These are phyloP conservation scores for Penicillium sp. DNA, from an alignment of 2,329 filamentous ascomycete species.

Conservation along the genomic window DNA sequence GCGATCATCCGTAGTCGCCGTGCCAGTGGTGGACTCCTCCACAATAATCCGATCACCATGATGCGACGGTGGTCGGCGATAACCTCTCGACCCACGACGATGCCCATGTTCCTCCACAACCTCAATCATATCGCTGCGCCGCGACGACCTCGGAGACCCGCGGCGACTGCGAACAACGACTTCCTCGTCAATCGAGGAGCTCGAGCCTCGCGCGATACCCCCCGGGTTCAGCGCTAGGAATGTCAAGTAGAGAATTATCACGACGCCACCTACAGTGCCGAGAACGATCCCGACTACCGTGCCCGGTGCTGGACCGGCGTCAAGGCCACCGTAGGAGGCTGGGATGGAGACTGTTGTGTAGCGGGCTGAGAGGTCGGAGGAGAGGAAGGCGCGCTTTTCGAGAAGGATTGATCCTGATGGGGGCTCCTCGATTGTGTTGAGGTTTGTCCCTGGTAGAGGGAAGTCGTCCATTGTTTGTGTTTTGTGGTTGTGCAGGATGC, in stretches of 20 bases:
- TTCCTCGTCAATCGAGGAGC: constrained; percentile 32
- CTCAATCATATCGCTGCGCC: constrained; percentile 23
- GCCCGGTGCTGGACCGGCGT: constrained; percentile 58
- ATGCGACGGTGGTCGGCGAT: constrained; percentile 24
- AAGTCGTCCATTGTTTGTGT: neutral
- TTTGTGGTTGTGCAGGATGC: constrained; percentile 3
- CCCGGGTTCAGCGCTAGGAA: constrained; percentile 56
- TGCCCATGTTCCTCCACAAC: constrained; percentile 41
- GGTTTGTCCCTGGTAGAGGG: neutral
- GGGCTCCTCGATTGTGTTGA: neutral
- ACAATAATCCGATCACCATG: constrained; percentile 32
- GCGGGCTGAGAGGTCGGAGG: constrained; percentile 24
- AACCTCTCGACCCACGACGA: constrained; percentile 30
- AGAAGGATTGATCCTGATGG: neutral
- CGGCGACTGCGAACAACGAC: constrained; percentile 28
- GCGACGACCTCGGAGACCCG: constrained; percentile 16
- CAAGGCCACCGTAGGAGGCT: constrained; percentile 61
- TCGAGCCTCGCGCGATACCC: constrained; percentile 35
- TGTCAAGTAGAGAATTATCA: constrained; percentile 58
- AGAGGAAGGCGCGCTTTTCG: constrained; percentile 6
- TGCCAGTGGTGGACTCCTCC: constrained; percentile 38
- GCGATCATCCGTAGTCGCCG: constrained; percentile 29
- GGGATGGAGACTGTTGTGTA: constrained; percentile 58
- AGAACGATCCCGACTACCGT: constrained; percentile 64
- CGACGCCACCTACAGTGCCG: constrained; percentile 54